These are phyloP conservation scores for Pleurostoma richardsiae DNA, from an alignment of 2,329 filamentous ascomycete genomes.

Conservation along the genomic window DNA sequence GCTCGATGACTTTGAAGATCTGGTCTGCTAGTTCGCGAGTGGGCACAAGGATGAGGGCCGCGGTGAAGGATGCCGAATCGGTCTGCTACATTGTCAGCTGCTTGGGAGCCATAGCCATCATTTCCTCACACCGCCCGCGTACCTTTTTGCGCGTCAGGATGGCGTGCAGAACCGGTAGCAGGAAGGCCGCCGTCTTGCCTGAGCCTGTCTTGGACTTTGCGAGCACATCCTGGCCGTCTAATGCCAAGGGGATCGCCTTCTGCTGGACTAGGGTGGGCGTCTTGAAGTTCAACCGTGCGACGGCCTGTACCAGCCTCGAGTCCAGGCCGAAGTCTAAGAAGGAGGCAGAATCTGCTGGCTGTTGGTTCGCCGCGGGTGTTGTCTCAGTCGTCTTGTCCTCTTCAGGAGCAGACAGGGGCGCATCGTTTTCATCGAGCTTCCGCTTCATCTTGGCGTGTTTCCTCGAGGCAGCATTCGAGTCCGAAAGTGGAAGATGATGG, in stretches of 20 bases:
- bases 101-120: neutral
- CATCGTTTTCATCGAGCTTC: constrained; percentile 53
- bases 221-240: constrained; percentile 84
- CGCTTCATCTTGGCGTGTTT: constrained; percentile 45
- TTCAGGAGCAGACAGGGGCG: constrained; percentile 31
- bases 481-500: neutral
- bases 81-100: constrained; percentile 26
- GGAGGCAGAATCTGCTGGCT: constrained; percentile 8
- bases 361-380: neutral
- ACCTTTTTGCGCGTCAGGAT: constrained; percentile 76
- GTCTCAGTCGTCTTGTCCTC: constrained; percentile 17
- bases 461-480: neutral
- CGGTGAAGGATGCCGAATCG: constrained; percentile 49
- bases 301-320: constrained; percentile 76
- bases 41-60: constrained; percentile 85
- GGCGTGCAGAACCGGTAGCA: constrained; percentile 80
- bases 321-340: constrained; percentile 82
- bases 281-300: constrained; percentile 78
- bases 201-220: constrained; percentile 93
- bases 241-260: constrained; percentile 79
- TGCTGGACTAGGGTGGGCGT: constrained; percentile 86
- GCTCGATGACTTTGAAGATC: constrained; percentile 72
- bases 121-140: constrained; percentile 12
- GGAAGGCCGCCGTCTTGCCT: constrained; percentile 95
- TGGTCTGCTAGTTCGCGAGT: constrained; percentile 93